Conservation (phyloP, 1,139 yeast genomes). For the Protomyces arabidopsidicola region DNA sequence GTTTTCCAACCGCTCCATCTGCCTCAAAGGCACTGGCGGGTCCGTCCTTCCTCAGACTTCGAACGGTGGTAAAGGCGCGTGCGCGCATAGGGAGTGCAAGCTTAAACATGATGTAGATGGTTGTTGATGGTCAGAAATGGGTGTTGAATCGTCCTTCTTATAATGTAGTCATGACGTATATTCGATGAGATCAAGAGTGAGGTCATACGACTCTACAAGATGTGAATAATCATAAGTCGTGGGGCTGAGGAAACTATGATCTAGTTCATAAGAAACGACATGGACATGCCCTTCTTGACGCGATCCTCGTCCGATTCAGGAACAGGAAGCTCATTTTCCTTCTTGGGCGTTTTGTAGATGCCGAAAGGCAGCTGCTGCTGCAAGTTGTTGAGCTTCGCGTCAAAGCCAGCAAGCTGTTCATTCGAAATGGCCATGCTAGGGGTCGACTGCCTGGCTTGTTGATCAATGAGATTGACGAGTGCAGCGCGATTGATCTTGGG, state of each 20-base stretch:
- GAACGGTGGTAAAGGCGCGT: not conserved
- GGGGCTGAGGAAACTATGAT: not conserved
- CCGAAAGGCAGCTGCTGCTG: not conserved
- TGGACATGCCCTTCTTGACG: not conserved
- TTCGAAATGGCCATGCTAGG: not conserved
- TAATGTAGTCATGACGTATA: not conserved
- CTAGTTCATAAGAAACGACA: not conserved
- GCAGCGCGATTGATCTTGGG: not conserved
- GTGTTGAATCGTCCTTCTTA: not conserved
- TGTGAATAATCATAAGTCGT: too few species aligned
- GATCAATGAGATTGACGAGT: not conserved
- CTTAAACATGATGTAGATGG: not conserved
- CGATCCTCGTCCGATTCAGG: not conserved
- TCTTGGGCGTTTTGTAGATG: not conserved
- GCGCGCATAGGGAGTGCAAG: not conserved
- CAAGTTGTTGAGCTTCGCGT: not conserved
- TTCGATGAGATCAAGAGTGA: not conserved
- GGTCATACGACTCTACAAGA: not conserved
- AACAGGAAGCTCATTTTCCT: not conserved
- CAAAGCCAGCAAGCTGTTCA: not conserved
- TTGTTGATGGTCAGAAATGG: not conserved
- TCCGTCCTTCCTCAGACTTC: not conserved
- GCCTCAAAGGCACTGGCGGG: conserved; percentile 22
- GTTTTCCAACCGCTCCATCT: conserved; percentile 20
- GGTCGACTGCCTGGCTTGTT: not conserved